Percentiles rank a stretch among this genome's conserved stretches.
phyloP scores from a whole-genome alignment of 441 rosid genomes.

The Erodium moschatum region DNA sequence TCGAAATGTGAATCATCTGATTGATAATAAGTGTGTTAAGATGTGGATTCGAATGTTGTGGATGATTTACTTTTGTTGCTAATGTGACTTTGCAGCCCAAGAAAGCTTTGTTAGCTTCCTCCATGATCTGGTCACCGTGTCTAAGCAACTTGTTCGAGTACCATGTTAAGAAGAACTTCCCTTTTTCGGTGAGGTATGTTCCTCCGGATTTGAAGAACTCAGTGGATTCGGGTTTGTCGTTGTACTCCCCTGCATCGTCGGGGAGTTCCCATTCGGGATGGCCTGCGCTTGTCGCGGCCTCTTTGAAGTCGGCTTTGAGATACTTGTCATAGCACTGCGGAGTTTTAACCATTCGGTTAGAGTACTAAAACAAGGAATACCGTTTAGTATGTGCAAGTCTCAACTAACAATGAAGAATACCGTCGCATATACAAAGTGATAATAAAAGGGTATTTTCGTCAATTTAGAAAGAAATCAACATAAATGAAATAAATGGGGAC shows the following conservation, averaged over 20 bases:
- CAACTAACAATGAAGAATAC: no score
- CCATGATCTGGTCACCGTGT: constrained; percentile 70
- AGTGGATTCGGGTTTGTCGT: constrained; percentile 45
- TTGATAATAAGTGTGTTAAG: no score
- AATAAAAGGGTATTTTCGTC: no score
- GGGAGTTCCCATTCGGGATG: constrained; percentile 76
- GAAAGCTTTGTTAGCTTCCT: constrained; percentile 61
- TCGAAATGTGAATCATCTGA: not conserved
- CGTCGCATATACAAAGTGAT: no score
- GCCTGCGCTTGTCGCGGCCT: constrained; percentile 45
- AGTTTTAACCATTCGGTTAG: no score
- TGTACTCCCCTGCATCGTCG: constrained; percentile 55
- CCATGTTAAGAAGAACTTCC: constrained; percentile 72
- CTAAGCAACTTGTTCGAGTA: constrained; percentile 53
- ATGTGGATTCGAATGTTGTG: no score
- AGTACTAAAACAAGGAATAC: no score
- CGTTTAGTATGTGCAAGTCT: no score
- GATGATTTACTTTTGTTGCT: constrained; percentile 53
- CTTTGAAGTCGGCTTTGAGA: constrained; percentile 49
- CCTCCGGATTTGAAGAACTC: constrained; percentile 48
- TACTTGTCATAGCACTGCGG: constrained; percentile 57
- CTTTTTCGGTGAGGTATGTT: constrained; percentile 47
- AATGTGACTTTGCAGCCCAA: constrained; percentile 59
- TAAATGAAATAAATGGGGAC: no score
- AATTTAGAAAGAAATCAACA: no score